Conservation (phyloP, 495 filamentous ascomycete genomes). For the Tuber indicum region DNA sequence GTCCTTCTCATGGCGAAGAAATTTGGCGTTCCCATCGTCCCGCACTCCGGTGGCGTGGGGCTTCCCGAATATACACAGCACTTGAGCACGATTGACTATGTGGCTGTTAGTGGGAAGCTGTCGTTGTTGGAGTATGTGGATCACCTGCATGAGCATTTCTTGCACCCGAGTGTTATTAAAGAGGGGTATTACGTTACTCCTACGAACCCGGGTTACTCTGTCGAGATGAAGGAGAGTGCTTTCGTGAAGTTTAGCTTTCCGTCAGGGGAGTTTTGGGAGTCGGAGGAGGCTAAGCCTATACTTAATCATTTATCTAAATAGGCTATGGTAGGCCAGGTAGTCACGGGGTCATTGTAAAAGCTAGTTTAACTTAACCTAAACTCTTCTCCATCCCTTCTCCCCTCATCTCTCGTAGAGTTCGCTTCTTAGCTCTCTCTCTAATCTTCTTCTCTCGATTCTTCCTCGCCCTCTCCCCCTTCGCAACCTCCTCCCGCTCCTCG, state of each 20-base stretch:
- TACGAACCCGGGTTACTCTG: conserved; percentile 72
- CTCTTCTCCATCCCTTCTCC: neutral
- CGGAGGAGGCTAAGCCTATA: conserved; percentile 61
- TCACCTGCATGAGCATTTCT: conserved; percentile 88
- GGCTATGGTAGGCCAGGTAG: neutral
- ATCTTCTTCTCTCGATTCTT: conserved; percentile 33
- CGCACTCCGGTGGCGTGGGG: conserved; percentile 83
- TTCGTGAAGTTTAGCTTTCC: conserved; percentile 71
- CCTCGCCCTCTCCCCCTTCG: conserved; percentile 22
- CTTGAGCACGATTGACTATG: conserved; percentile 88
- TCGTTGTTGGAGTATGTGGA: conserved; percentile 87
- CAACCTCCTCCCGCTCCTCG: conserved; percentile 20
- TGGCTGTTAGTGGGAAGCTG: conserved; percentile 73
- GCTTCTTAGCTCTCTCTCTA: conserved; percentile 27
- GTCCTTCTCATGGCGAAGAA: conserved; percentile 89
- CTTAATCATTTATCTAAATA: conserved; percentile 47
- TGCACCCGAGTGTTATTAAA: conserved; percentile 69
- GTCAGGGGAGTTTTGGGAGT: conserved; percentile 76
- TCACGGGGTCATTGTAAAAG: neutral
- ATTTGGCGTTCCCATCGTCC: conserved; percentile 73
- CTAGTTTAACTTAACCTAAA: neutral
- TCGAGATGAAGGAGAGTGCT: conserved; percentile 85
- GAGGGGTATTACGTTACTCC: conserved; percentile 87
- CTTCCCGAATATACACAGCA: conserved; percentile 94
- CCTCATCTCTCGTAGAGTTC: conserved; percentile 5